Evolutionary conservation across 257 asterid species (phyloP).

Genomic region (Phtheirospermum japonicum): DNA sequence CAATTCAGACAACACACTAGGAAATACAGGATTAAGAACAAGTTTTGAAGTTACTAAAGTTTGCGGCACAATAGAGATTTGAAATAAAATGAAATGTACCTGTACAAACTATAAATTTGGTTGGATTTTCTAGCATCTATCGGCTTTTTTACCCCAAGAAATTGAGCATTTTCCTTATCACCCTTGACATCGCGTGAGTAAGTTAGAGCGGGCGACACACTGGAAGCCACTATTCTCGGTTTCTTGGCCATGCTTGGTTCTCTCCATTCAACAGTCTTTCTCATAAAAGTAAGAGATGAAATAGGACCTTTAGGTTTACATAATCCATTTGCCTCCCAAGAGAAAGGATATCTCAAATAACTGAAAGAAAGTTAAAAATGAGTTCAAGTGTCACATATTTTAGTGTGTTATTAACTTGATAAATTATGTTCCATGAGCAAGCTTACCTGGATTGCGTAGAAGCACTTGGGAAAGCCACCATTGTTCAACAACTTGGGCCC

Average conservation of each 20-base stretch:
- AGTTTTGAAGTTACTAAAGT: background rate
- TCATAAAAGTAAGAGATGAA: conserved; percentile 31
- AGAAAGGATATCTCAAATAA: conserved; percentile 43
- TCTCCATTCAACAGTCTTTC: conserved; percentile 47
- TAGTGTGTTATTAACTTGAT: background rate
- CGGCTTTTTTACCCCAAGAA: conserved; percentile 45
- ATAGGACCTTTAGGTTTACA: conserved; percentile 32
- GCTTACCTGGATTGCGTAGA: conserved; percentile 43
- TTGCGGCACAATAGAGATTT: background rate
- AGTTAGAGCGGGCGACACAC: conserved; percentile 37
- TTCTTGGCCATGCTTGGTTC: conserved; percentile 56
- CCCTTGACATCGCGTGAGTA: conserved; percentile 39
- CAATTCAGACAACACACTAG: conserved; percentile 6
- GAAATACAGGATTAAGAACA: background rate
- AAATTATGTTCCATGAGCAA: conserved; percentile 3
- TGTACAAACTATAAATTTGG: conserved; percentile 54
- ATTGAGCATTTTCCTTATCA: conserved; percentile 39
- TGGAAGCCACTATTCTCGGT: conserved; percentile 41
- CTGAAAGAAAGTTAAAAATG: conserved; percentile 25
- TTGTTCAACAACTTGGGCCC: conserved; percentile 31
- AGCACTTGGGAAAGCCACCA: conserved; percentile 39
- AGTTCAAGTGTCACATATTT: conserved; percentile 7
- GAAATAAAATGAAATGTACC: conserved; percentile 38
- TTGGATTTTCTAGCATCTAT: conserved; percentile 51
- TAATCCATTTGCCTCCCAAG: conserved; percentile 42